phyloP scores from a whole-genome alignment of 2,329 filamentous ascomycete species.

The Ophiocordyceps camponoti-saundersi region DNA sequence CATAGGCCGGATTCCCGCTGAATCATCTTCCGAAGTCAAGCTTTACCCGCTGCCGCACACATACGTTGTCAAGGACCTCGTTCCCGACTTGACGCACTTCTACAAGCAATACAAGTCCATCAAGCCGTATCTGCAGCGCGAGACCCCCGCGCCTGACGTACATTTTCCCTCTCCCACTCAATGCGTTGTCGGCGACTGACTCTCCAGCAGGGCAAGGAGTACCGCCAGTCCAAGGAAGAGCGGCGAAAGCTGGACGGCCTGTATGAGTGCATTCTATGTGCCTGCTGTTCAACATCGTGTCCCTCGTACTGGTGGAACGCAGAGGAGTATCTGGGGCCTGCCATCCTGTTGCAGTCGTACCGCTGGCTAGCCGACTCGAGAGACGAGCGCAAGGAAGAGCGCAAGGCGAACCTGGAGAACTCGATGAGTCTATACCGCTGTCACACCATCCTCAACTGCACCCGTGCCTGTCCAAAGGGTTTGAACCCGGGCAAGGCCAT shows the following conservation, averaged over 20 bases:
- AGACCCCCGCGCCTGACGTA: constrained; percentile 71
- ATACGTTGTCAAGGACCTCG: constrained; percentile 97
- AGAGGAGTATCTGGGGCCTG: constrained; percentile 94
- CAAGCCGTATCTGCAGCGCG: constrained; percentile 92
- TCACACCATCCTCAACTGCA: constrained; percentile 99
- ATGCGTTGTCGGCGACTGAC: constrained; percentile 1
- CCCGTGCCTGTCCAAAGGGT: constrained; percentile 93
- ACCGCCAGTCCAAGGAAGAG: constrained; percentile 78
- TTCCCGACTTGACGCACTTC: constrained; percentile 93
- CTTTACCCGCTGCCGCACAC: constrained; percentile 97
- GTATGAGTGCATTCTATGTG: constrained; percentile 98
- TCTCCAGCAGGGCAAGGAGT: constrained; percentile 60
- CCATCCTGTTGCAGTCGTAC: constrained; percentile 94
- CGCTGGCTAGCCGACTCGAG: constrained; percentile 91
- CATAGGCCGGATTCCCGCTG: constrained; percentile 79
- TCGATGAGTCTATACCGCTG: constrained; percentile 98
- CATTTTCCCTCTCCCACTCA: constrained; percentile 16
- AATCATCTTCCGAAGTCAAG: constrained; percentile 65
- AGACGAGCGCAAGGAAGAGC: constrained; percentile 75
- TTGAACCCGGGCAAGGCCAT: constrained; percentile 91
- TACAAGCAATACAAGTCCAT: constrained; percentile 99
- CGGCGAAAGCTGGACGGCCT: constrained; percentile 94
- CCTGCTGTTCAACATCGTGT: constrained; percentile 97
- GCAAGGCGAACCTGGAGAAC: constrained; percentile 88
- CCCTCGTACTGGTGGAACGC: constrained; percentile 99